Evolutionary conservation across 306 rosid species (phyloP), one percentile per base, ranked within the genome.

Genomic region (Fagus crenata): DNA sequence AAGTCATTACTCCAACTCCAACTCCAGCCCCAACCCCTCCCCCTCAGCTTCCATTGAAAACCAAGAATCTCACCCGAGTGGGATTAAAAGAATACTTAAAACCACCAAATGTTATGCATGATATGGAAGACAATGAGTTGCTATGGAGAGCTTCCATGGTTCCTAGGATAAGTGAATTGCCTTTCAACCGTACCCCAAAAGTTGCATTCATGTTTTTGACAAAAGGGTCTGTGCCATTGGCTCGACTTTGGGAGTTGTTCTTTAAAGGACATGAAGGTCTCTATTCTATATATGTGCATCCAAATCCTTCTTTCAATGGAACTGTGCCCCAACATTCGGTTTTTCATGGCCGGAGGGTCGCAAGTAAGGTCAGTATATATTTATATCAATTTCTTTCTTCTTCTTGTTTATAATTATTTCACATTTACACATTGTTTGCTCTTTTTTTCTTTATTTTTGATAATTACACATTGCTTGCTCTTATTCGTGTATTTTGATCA

Each of bases 151-250:
- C 98, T 68, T 92, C 97, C 0, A 49, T 92, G 81, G 86, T 61
- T 40, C 96, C 91, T 0, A 41, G 41, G 77, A 63, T 86, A 53
- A 32, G 4, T 0, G 73, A 87, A 5, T 7, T n/a, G 0, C 95
- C 93, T 1, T 82, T 86, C 60, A 78, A 84, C 2, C 69, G 67
- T 6, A 76, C 74, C 0, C 90, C 91, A 28, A 93, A 94, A 75
- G 83, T 94, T 63, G 98, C 97, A 1, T 94, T 94, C 82, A 54
- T 94, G 92, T 94, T 90, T 81, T 74, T 94, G 83, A 87, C 93
- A 1, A 92, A 82, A 83, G 95, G 93, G 6, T 71, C 77, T 60
- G 84, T 92, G 32, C 3, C 71, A 2, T 49, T 94, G 89, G 94
- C 91, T 81, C 97, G 96, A 18, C 78, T 94, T 0, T 94, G 98